Base-by-base conservation (phyloP, 495 filamentous ascomycete genomes). In the Talaromyces liani region DNA sequence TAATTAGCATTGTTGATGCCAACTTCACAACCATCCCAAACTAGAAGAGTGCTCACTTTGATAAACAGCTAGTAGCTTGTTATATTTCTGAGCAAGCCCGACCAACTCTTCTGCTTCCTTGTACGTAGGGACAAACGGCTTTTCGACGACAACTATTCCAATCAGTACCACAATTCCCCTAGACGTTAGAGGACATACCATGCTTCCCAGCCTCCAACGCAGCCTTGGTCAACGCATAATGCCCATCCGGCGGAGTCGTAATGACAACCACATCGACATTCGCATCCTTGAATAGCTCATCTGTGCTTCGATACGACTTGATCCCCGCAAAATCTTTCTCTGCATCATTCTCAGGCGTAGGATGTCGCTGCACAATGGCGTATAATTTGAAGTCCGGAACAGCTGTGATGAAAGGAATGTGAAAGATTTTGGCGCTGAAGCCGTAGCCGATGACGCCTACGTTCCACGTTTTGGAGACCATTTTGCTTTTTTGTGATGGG, bases 371-470 rank as follows among this genome's bases (percentile, higher is more conserved):
- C 41, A 94, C 85, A 66, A 96, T 84, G 61, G 88, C 85, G 67
- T 93, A 84, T 51, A 95, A 84, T 16, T 81, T 85, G 65, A 94
- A 79, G 36, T 83, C 76, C 25, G 88, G 79, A 1, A 87, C 83
- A 25, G 80, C 77, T 45, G 77, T 74, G 71, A 96, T 87, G 75
- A 94, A 89, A 63, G 92, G 92, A 73, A 96, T 93, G 76, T 96
- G 92, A 79, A 95, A 95, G 75, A 88, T 76, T 68, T 93, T 93
- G 67, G 92, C 91, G 51, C 91, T 93, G 75, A 93, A 78, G 70
- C 91, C 86, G 71, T 88, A 89, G 65, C 86, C 86, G 64, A 89
- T 75, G 56, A 89, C 68, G 61, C 79, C 84, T 65, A 85, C 77
- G 64, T 88, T 88, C 69, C 73, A 83, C 24, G 73, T 73, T 70